These are phyloP conservation scores for Cephaloascus fragrans DNA, from an alignment of 805 yeast genomes.

Conservation along the genomic window DNA sequence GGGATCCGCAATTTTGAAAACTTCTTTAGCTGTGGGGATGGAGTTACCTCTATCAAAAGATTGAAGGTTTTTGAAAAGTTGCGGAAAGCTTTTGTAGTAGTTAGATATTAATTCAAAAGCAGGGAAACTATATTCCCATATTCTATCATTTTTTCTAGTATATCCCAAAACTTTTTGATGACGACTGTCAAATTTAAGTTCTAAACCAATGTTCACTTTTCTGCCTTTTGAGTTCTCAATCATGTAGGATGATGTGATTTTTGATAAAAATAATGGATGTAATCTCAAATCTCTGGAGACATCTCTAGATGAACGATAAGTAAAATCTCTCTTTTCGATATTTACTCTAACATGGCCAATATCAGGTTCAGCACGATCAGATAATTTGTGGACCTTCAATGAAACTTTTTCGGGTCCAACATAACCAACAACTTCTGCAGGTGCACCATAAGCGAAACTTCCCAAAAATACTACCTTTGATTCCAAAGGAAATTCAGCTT, in stretches of 20 bases:
- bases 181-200: conserved; percentile 71
- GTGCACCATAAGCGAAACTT: conserved; percentile 79
- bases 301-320: conserved; percentile 56
- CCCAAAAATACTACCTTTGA: conserved; percentile 74
- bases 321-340: conserved; percentile 43
- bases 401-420: conserved; percentile 21
- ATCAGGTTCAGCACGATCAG: conserved; percentile 42
- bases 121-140: conserved; percentile 78
- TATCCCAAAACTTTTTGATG: conserved; percentile 84
- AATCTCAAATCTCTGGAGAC: conserved; percentile 50
- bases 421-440: conserved; percentile 58
- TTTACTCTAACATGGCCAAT: conserved; percentile 54
- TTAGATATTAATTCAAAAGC: conserved; percentile 59
- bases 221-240: conserved; percentile 44
- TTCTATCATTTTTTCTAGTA: conserved; percentile 51
- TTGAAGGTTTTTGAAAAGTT: conserved; percentile 35
- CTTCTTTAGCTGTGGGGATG: conserved; percentile 26
- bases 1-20: conserved; percentile 26
- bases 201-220: conserved; percentile 67
- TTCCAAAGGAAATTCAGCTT: conserved; percentile 71
- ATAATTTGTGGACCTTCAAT: conserved; percentile 30
- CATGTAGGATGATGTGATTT: conserved; percentile 64
- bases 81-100: conserved; percentile 54
- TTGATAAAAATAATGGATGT: conserved; percentile 60
- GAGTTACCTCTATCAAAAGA: conserved; percentile 10